Percentiles rank a stretch among this genome's conserved stretches.
phyloP scores from a whole-genome alignment of 2,329 filamentous ascomycete genomes.

The Aspergillus piperis region DNA sequence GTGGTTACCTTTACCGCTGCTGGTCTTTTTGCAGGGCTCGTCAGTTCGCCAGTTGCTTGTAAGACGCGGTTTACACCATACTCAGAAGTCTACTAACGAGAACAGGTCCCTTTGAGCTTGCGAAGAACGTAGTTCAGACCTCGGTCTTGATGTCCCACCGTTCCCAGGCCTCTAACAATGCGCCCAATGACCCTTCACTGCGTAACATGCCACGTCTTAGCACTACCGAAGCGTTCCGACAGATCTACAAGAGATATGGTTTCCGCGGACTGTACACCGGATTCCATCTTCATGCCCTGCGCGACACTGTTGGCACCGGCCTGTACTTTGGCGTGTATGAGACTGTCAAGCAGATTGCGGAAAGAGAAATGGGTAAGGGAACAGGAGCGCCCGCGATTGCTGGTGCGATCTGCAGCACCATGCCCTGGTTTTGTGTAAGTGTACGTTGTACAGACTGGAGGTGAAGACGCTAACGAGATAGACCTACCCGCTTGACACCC shows the following conservation, averaged over 20 bases:
- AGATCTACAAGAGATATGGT: slow-evolving; percentile 48
- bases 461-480: slow-evolving; percentile 21
- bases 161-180: slow-evolving; percentile 39
- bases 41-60: slow-evolving; percentile 48
- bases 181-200: slow-evolving; percentile 35
- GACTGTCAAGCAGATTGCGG: slow-evolving; percentile 49
- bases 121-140: slow-evolving; percentile 53
- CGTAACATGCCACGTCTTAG: slow-evolving; percentile 43
- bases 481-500: slow-evolving; percentile 52
- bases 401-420: slow-evolving; percentile 49
- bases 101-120: slow-evolving; percentile 49
- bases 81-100: slow-evolving; percentile 3
- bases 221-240: slow-evolving; percentile 44
- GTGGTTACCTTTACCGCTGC: slow-evolving; percentile 46
- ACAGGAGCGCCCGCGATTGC: slow-evolving; percentile 48
- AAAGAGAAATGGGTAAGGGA: slow-evolving; percentile 46
- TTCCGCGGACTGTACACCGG: slow-evolving; percentile 49
- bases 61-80: slow-evolving; percentile 18
- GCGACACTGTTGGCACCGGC: slow-evolving; percentile 49
- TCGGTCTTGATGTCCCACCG: slow-evolving; percentile 49
- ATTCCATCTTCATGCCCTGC: slow-evolving; percentile 47
- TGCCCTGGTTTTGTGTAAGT: slow-evolving; percentile 50
- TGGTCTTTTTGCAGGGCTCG: slow-evolving; percentile 45
- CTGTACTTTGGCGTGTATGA: slow-evolving; percentile 52
- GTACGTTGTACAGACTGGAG: not conserved